phyloP scores from a whole-genome alignment of 1,284 basidiomycete species.

The Moniliophthora roreri region DNA sequence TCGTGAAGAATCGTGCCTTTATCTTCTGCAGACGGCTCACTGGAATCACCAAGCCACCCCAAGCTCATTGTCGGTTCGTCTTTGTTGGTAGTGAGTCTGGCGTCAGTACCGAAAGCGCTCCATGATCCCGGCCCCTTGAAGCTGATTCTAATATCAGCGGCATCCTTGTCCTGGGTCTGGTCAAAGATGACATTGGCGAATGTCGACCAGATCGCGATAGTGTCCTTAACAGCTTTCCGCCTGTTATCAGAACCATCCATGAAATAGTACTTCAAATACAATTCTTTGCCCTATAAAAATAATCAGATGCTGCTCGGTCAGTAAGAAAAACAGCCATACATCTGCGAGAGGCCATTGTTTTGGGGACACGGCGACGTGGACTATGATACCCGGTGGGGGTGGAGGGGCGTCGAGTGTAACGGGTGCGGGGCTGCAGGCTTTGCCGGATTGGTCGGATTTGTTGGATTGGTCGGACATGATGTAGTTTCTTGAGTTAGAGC shows the following conservation, averaged over 20 bases:
- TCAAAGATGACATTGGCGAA: neutral
- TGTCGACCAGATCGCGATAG: neutral
- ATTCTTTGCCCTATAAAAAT: no score
- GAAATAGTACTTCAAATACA: neutral
- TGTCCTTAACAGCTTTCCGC: neutral
- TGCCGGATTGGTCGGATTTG: no score
- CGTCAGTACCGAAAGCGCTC: slow-evolving; percentile 18
- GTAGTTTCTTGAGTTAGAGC: no score
- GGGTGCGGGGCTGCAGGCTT: no score
- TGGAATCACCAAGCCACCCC: slow-evolving; percentile 15
- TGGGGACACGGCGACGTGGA: no score
- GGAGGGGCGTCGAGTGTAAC: no score
- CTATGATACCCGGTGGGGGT: no score
- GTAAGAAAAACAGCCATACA: no score
- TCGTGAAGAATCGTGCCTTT: slow-evolving; percentile 28
- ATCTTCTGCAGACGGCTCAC: slow-evolving; percentile 12
- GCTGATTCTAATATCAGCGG: neutral
- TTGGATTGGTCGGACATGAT: no score
- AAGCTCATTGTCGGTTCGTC: slow-evolving; percentile 24
- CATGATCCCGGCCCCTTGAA: slow-evolving; percentile 19
- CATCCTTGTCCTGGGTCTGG: neutral
- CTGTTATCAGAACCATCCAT: neutral
- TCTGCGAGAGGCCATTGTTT: no score
- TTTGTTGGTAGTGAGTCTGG: slow-evolving; percentile 1
- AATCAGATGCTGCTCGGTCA: no score